These are phyloP conservation scores for Fallopia convolvulus DNA, from an alignment of 148 eudicot genomes.

Conservation along the genomic window DNA sequence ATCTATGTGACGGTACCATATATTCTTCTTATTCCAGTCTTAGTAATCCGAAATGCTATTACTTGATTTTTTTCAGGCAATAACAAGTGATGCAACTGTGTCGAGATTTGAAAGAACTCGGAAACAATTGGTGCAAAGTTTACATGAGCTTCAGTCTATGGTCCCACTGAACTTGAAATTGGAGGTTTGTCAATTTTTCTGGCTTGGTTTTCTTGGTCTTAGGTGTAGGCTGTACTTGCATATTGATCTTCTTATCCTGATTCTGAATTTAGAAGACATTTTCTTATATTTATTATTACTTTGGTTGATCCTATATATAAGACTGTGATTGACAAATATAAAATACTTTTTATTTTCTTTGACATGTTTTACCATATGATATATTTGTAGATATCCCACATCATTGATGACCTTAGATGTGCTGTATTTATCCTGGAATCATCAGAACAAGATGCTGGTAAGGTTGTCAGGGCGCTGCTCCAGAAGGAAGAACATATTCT, in stretches of 20 bases:
- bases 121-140: conserved; percentile 43
- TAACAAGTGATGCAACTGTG: conserved; percentile 54
- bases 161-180: conserved; percentile 58
- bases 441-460: conserved; percentile 44
- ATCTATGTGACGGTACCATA: not conserved
- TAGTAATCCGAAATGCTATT: not conserved
- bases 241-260: not conserved
- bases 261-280: not conserved
- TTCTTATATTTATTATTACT: not conserved
- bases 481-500: conserved; percentile 24
- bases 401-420: conserved; percentile 23
- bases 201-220: conserved; percentile 9
- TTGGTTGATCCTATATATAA: not conserved
- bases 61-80: conserved; percentile 45
- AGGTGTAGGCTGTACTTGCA: not conserved
- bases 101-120: conserved; percentile 52
- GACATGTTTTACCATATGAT: not conserved
- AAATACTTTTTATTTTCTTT: not conserved
- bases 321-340: no score
- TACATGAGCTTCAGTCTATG: conserved; percentile 57
- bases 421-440: conserved; percentile 25
- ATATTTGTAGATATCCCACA: conserved; percentile 30
- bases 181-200: conserved; percentile 37
- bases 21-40: not conserved
- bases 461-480: conserved; percentile 29